phyloP scores from a whole-genome alignment of 371 early-diverging fungal genomes.

The Haplosporangium sp. region DNA sequence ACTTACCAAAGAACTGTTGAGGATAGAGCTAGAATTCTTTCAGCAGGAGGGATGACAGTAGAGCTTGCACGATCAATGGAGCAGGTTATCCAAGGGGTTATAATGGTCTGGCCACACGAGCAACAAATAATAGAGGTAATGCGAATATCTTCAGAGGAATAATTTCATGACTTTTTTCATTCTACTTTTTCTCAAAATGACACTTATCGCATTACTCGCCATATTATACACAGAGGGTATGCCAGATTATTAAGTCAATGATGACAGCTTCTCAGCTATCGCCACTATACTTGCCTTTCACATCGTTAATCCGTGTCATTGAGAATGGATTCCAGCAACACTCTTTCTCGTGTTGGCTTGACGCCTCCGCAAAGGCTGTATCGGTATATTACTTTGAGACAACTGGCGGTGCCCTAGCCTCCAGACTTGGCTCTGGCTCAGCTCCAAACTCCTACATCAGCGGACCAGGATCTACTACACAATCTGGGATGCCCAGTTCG shows the following conservation, averaged over 20 bases:
- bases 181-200: neutral
- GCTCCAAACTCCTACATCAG: neutral
- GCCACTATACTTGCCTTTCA: slow-evolving; percentile 62
- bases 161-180: neutral
- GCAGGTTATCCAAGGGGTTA: slow-evolving; percentile 39
- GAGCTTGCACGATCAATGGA: slow-evolving; percentile 50
- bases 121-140: slow-evolving; percentile 39
- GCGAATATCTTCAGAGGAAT: neutral
- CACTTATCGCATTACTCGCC: neutral
- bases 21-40: slow-evolving; percentile 15
- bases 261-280: slow-evolving; percentile 62
- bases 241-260: slow-evolving; percentile 65
- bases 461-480: neutral
- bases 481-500: neutral
- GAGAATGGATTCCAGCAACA: slow-evolving; percentile 59
- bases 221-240: slow-evolving; percentile 45
- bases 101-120: slow-evolving; percentile 51
- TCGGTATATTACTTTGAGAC: slow-evolving; percentile 69
- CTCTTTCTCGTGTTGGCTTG: slow-evolving; percentile 67
- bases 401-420: slow-evolving; percentile 39
- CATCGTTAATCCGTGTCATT: slow-evolving; percentile 52
- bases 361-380: slow-evolving; percentile 64
- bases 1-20: slow-evolving; percentile 26
- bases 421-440: slow-evolving; percentile 24
- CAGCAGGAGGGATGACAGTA: slow-evolving; percentile 27